These are phyloP conservation scores for Populus hybrid DNA, from an alignment of 441 rosid genomes.

Conservation along the genomic window DNA sequence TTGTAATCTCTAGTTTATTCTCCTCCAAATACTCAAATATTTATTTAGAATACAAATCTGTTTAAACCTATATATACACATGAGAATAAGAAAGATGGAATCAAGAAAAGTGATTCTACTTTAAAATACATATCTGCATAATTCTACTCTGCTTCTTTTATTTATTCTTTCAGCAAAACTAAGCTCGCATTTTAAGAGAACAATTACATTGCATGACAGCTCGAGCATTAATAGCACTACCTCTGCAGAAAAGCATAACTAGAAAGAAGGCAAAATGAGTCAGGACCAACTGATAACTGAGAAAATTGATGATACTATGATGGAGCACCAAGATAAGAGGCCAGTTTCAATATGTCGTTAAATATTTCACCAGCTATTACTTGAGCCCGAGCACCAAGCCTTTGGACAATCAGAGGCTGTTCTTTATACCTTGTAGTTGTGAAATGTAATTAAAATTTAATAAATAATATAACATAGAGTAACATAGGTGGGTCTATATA, in stretches of 20 bases:
- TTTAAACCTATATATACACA: too few species aligned
- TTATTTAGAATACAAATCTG: too few species aligned
- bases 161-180: background rate
- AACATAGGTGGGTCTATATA: too few species aligned
- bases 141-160: too few species aligned
- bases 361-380: conserved; percentile 97
- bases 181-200: background rate
- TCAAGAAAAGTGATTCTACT: too few species aligned
- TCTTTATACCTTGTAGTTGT: conserved; percentile 81
- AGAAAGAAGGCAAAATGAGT: background rate
- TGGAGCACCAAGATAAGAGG: conserved; percentile 94
- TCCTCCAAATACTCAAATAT: too few species aligned
- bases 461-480: too few species aligned
- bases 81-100: too few species aligned
- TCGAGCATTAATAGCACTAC: background rate
- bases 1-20: too few species aligned
- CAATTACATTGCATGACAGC: background rate
- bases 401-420: conserved; percentile 88
- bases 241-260: background rate
- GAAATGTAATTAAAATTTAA: conserved; percentile 25
- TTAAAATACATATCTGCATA: too few species aligned
- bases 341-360: conserved; percentile 81
- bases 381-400: conserved; percentile 97
- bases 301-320: conserved; percentile 31
- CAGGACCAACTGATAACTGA: background rate